Evolutionary conservation across 805 yeast species (phyloP).

Genomic region (Candida golubevii): DNA sequence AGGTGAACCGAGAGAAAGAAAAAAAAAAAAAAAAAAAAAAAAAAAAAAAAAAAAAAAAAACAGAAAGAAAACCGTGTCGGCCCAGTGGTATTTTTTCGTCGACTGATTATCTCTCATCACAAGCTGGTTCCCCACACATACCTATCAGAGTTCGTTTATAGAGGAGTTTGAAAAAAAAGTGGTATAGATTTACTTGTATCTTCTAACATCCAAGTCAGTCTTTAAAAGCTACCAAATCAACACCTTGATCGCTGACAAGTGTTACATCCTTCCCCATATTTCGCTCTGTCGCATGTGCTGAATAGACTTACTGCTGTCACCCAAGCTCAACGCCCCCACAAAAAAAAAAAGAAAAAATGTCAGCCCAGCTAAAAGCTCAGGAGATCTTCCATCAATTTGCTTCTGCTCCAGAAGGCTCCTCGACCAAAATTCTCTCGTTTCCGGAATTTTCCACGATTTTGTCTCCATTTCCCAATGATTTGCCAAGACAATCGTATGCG

Average conservation of each 20-base stretch:
- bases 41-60: too few species aligned
- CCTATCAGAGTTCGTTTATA: too few species aligned
- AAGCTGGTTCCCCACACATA: too few species aligned
- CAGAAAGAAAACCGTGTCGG: not conserved
- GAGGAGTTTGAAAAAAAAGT: too few species aligned
- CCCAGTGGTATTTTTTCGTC: not conserved
- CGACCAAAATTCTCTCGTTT: constrained; percentile 27
- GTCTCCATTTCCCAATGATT: constrained; percentile 39
- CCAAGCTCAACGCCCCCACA: not conserved
- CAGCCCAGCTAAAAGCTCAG: constrained; percentile 18
- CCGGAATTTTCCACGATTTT: constrained; percentile 35
- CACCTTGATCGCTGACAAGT: not conserved
- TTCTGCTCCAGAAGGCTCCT: constrained; percentile 17
- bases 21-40: too few species aligned
- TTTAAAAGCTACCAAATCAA: too few species aligned
- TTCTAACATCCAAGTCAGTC: too few species aligned
- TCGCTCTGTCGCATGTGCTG: constrained; percentile 3
- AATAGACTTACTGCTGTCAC: not conserved
- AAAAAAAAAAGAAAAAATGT: constrained; percentile 4
- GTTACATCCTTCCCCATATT: constrained; percentile 2
- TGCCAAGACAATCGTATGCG: constrained; percentile 34
- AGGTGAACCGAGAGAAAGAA: not conserved
- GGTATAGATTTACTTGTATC: too few species aligned
- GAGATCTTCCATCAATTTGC: constrained; percentile 41
- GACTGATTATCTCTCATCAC: not conserved